A percentile compares a stretch with the other conserved stretches of the same genome.
Conservation (phyloP, 2,329 filamentous ascomycete species). For the Zymoseptoria tritici region DNA sequence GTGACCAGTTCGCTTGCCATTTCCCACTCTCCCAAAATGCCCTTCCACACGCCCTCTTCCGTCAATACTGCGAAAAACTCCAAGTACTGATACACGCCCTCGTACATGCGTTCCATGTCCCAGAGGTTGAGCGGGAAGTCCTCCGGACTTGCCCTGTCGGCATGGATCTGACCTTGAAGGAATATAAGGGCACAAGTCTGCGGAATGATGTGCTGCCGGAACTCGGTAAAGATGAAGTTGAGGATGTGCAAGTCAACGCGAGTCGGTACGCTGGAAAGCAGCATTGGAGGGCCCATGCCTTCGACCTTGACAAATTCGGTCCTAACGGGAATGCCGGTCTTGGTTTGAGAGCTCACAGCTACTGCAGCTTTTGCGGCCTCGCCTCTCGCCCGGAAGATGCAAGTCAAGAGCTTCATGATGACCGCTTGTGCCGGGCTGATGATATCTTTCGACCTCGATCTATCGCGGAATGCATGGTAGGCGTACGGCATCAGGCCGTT, state of each 20-base stretch:
- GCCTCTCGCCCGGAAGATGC: slow-evolving; percentile 67
- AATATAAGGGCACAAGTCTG: slow-evolving; percentile 93
- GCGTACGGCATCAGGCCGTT: slow-evolving; percentile 85
- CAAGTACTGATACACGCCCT: slow-evolving; percentile 87
- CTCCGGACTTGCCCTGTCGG: slow-evolving; percentile 64
- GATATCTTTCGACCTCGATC: slow-evolving; percentile 71
- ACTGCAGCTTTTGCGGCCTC: slow-evolving; percentile 29
- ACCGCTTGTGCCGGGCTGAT: slow-evolving; percentile 93
- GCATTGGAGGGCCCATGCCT: slow-evolving; percentile 1
- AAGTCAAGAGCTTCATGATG: slow-evolving; percentile 80
- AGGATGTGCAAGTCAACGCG: slow-evolving; percentile 59
- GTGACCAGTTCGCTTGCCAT: slow-evolving; percentile 82
- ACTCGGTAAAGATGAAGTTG: slow-evolving; percentile 87
- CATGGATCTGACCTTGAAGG: slow-evolving; percentile 81
- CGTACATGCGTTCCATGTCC: slow-evolving; percentile 96
- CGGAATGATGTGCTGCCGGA: slow-evolving; percentile 84
- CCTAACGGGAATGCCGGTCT: slow-evolving; percentile 2
- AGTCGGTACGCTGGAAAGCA: slow-evolving; percentile 23
- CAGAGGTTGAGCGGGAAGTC: slow-evolving; percentile 92
- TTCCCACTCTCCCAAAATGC: slow-evolving; percentile 85
- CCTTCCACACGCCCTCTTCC: slow-evolving; percentile 74
- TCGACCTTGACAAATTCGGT: slow-evolving; percentile 1
- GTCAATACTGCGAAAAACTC: slow-evolving; percentile 88
- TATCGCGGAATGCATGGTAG: slow-evolving; percentile 80
- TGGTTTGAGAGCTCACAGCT: background rate